Evolutionary conservation across 2,329 filamentous ascomycete genomes (phyloP), one percentile per base, ranked within the genome.

Genomic region (Monosporascus sp.): DNA sequence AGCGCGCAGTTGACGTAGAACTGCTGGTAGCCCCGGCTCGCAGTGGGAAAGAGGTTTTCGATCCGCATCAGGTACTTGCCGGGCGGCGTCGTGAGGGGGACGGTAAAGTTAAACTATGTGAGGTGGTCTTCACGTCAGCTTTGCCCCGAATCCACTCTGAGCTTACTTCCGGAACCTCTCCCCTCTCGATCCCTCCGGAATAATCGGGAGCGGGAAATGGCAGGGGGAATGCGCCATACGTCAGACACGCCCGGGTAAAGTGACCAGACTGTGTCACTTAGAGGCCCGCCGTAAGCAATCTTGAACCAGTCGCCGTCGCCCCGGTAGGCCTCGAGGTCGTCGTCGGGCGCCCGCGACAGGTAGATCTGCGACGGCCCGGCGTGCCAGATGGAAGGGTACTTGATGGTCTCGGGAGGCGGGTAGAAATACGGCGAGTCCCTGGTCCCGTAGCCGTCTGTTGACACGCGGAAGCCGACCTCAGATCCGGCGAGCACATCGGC

Each of bases 231-330:
- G 14, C 37, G n/a, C n/a, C 37, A 17, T 38, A 15, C 14, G 37
- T 24, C 6, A 24, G 22, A 18, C 20, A 45, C 41, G 41, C 7
- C n/a, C 25, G 25, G 25, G 20, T 24, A 48, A 8, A 53, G 51
- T 20, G 14, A 18, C 51, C 51, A 53, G 5, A 2, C 37, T 9
- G 36, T 20, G 47, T 38, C 37, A 22, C 35, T 24, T 8, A 38
- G 15, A 7, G 48, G 47, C 2, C 51, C 51, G 6, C 38, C 44
- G 11, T 36, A 17, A 7, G n/a, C 51, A 11, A 53, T 50, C 47
- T 50, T 49, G 51, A 53, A 53, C 51, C 51, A 53, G 27, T 53
- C 51, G 17, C 39, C 51, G 18, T 53, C 51, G 37, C 37, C 49
- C 14, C 14, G 9, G 18, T 43, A 36, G 20, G 25, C 17, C 25